Conservation (phyloP, 345 rosid species). For the Eucalyptus brandiana region DNA sequence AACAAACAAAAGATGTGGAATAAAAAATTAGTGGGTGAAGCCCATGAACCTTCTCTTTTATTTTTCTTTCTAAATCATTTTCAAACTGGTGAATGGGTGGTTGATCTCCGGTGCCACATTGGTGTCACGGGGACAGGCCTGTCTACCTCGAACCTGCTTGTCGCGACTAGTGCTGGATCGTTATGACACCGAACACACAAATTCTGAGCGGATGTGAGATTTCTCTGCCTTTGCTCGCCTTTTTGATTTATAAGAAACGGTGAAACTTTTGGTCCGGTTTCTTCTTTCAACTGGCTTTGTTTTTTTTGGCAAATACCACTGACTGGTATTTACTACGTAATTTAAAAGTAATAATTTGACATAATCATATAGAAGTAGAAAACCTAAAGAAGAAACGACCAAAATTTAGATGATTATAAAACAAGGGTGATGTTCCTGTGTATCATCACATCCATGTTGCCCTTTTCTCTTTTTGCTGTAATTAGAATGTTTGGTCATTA, state of each 20-base stretch:
- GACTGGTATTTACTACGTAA: background rate
- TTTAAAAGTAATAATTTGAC: background rate
- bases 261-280: background rate
- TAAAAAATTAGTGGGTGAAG: no score
- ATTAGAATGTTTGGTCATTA: background rate
- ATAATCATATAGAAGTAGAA: background rate
- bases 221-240: background rate
- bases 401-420: background rate
- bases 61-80: no score
- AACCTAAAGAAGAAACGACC: background rate
- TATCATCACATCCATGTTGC: rapidly evolving
- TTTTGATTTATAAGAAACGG: background rate
- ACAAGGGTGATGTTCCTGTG: background rate
- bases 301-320: background rate
- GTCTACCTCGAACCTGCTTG: no score
- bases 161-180: no score
- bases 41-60: background rate
- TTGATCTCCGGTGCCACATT: no score
- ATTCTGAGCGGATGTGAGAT: no score
- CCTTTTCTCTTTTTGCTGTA: background rate
- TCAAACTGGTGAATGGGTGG: no score
- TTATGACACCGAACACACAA: no score
- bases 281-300: no score
- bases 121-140: no score
- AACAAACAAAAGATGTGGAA: rapidly evolving